Evolutionary conservation across 345 rosid genomes (phyloP).

Genomic region (Lepidium africanum): DNA sequence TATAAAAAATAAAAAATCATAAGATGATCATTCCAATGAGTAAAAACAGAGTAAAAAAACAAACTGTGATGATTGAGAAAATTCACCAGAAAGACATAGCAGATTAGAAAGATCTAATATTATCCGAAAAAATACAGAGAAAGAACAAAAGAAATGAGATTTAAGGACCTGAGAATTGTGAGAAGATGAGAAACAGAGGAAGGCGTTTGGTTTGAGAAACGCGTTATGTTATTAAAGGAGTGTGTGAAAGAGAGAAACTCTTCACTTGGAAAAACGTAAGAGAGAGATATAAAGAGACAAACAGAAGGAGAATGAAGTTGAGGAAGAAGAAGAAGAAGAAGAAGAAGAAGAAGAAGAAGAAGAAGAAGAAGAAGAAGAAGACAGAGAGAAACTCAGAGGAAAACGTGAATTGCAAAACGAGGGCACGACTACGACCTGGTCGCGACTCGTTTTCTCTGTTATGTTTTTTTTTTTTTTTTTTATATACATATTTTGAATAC

Average conservation of each 20-base stretch:
- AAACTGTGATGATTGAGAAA: background rate
- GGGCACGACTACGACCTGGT: constrained; percentile 24
- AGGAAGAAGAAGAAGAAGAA: background rate
- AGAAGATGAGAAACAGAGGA: constrained; percentile 22
- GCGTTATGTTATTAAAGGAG: background rate
- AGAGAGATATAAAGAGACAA: too few species aligned
- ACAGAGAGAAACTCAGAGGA: constrained; percentile 2
- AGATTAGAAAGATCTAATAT: background rate
- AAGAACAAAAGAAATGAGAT: background rate
- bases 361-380: background rate
- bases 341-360: background rate
- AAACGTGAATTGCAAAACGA: constrained; percentile 30
- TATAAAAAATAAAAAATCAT: background rate
- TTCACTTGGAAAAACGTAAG: constrained; percentile 13
- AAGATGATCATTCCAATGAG: background rate
- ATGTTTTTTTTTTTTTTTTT: background rate
- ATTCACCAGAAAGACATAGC: background rate
- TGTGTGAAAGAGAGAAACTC: constrained; percentile 16
- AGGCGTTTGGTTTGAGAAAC: background rate
- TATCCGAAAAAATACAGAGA: background rate
- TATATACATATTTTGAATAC: too few species aligned
- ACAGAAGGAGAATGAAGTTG: background rate
- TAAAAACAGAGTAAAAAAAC: background rate
- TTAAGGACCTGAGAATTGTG: constrained; percentile 18
- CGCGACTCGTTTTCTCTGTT: constrained; percentile 11